A percentile compares a stretch with the other conserved stretches of the same genome.
These are phyloP conservation scores for Pinus albicaulis DNA, from an alignment of 75 land plant genomes.

Conservation along the genomic window DNA sequence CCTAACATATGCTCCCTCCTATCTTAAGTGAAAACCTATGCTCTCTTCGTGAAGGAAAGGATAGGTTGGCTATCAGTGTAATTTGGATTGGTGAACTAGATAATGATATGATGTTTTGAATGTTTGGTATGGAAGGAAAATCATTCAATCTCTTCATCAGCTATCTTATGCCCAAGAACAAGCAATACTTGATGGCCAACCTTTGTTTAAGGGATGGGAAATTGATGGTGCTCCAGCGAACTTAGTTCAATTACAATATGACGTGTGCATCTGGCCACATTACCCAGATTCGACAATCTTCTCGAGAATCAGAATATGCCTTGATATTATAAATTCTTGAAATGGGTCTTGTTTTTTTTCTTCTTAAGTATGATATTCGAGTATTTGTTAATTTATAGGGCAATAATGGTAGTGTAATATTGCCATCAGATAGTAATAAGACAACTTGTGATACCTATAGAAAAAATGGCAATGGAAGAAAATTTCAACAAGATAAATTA, in stretches of 20 bases:
- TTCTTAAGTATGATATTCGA: constrained; percentile 20
- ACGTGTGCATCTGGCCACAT: not conserved
- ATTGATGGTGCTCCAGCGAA: constrained; percentile 9
- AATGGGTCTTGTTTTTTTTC: constrained; percentile 14
- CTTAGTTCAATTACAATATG: constrained; percentile 6
- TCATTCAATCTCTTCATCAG: constrained; percentile 20
- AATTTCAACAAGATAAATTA: not conserved
- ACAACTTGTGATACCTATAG: not conserved
- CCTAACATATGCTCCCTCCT: constrained; percentile 20
- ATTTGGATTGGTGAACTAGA: constrained; percentile 18
- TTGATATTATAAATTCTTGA: constrained; percentile 12
- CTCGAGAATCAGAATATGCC: constrained; percentile 7
- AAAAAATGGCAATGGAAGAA: not conserved
- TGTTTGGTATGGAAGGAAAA: constrained; percentile 18
- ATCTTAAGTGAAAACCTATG: constrained; percentile 24
- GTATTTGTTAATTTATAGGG: constrained; percentile 8
- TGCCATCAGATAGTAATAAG: constrained; percentile 1
- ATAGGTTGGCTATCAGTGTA: constrained; percentile 21
- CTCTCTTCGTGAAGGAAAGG: constrained; percentile 15
- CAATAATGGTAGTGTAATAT: constrained; percentile 1
- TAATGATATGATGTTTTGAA: constrained; percentile 20
- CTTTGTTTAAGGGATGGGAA: constrained; percentile 13
- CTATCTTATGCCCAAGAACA: constrained; percentile 19
- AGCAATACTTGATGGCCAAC: constrained; percentile 16
- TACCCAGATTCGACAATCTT: constrained; percentile 10